Base-by-base conservation (phyloP, 495 filamentous ascomycete species). In the Penicillium coffeae region DNA sequence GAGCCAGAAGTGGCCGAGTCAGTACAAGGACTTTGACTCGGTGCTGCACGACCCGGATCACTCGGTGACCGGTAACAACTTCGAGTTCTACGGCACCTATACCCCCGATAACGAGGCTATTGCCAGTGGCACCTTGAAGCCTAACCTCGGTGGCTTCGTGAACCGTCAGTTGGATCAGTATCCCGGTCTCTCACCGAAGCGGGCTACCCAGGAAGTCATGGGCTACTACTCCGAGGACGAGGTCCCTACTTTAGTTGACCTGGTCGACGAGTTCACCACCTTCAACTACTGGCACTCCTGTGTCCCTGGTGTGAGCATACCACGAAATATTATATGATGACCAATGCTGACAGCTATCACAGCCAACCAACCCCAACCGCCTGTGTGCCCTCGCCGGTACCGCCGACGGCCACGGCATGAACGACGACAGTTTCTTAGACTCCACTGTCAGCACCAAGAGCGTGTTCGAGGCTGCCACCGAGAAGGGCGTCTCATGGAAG, bases 231-330 rank as follows among this genome's bases (percentile, higher is more conserved):
- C 75, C 19, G 68, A 70, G 48, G 63, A 68, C 6, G 65, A 79
- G 55, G 60, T 79, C 40, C 75, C 74, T 22, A 71, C 75, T 8
- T 58, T 79, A 19, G 63, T 62, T 14, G 45, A 66, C 21, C 58
- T 80, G 48, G 72, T 72, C 19, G 63, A 79, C 48, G 73, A 79
- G 48, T 80, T 73, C 51, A 64, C 71, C 3, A 68, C 70, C 21
- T 79, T 80, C 65, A 73, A 79, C 68, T 62, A 71, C 58, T 80
- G 76, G 75, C 71, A 73, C 63, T 72, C 72, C 9, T 64, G 66
- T 54, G 65, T 77, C 19, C 77, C 75, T 4, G 77, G 77, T 19
- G 69, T 72, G 58, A 53, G 69, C 68, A 16, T 5, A 16, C 3
- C 33, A 19, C 7, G 19, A 12, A 15, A 12, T 22, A 3, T 9